These are phyloP conservation scores for Populus hybrid DNA, from an alignment of 441 rosid genomes.

Conservation along the genomic window DNA sequence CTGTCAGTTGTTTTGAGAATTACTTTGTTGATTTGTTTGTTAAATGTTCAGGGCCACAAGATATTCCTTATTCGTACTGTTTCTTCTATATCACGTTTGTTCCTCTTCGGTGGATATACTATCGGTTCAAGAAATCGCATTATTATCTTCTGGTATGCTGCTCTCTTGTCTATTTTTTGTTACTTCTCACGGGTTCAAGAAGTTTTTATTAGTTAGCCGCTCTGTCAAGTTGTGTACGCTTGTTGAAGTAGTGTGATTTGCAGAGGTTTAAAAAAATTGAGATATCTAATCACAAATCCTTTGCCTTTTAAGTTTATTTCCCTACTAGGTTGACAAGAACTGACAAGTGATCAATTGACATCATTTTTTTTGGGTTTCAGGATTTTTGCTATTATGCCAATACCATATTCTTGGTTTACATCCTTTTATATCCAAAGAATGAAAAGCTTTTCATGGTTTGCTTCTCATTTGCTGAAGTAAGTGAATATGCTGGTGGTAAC, in stretches of 20 bases:
- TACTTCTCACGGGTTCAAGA: background rate
- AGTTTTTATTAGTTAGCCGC: background rate
- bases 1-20: conserved; percentile 6
- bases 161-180: background rate
- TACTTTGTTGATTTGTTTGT: conserved; percentile 7
- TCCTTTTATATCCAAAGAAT: conserved; percentile 72
- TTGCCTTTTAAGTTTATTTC: background rate
- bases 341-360: conserved; percentile 10
- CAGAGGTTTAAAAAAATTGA: background rate
- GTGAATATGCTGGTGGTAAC: conserved; percentile 12
- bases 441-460: conserved; percentile 97
- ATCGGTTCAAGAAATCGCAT: conserved; percentile 95
- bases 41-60: conserved; percentile 71
- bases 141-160: conserved; percentile 89
- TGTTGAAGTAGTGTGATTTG: background rate
- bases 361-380: conserved; percentile 32
- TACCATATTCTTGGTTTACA: conserved; percentile 85
- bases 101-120: conserved; percentile 96
- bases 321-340: background rate
- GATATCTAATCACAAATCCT: background rate
- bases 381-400: conserved; percentile 98
- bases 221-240: conserved; percentile 1
- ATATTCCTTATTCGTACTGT: conserved; percentile 80
- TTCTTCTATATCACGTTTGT: conserved; percentile 76
- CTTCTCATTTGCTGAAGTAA: conserved; percentile 97